phyloP scores from a whole-genome alignment of 768 basidiomycete genomes.

The Rickenella mellea region DNA sequence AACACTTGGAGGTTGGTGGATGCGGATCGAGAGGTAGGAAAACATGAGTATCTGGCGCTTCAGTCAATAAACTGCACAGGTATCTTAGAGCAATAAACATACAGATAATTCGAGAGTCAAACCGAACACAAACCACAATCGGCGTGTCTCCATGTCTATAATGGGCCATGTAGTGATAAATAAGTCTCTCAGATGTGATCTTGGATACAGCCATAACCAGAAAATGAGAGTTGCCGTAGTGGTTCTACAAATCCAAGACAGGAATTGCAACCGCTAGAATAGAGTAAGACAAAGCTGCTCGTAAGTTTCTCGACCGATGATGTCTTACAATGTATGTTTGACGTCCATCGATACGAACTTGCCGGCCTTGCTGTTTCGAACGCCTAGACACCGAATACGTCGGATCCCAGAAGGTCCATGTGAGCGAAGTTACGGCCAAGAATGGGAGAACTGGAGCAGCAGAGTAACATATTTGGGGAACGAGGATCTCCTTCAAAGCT shows the following conservation, averaged over 20 bases:
- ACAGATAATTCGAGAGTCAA: slow-evolving; percentile 49
- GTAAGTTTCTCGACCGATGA: not conserved
- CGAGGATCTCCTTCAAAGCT: too few relatives aligned
- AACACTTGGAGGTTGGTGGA: slow-evolving; percentile 63
- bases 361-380: slow-evolving; percentile 61
- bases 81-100: slow-evolving; percentile 8
- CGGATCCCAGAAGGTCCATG: slow-evolving; percentile 85
- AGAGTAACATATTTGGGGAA: slow-evolving; percentile 18
- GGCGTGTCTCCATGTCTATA: slow-evolving; percentile 12
- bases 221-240: slow-evolving; percentile 35
- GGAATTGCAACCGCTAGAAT: slow-evolving; percentile 47
- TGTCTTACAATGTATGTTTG: slow-evolving; percentile 48
- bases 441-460: slow-evolving; percentile 34
- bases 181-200: not conserved
- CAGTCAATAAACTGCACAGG: slow-evolving; percentile 1
- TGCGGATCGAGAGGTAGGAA: slow-evolving; percentile 46
- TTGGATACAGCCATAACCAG: not conserved
- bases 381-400: slow-evolving; percentile 54
- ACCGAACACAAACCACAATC: slow-evolving; percentile 37
- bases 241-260: slow-evolving; percentile 47
- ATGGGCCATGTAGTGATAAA: not conserved
- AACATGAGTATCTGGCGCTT: slow-evolving; percentile 34
- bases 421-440: slow-evolving; percentile 45
- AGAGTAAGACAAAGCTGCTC: not conserved
- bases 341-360: slow-evolving; percentile 60